phyloP scores from a whole-genome alignment of 805 yeast species.

The Maudiozyma barnettii region DNA sequence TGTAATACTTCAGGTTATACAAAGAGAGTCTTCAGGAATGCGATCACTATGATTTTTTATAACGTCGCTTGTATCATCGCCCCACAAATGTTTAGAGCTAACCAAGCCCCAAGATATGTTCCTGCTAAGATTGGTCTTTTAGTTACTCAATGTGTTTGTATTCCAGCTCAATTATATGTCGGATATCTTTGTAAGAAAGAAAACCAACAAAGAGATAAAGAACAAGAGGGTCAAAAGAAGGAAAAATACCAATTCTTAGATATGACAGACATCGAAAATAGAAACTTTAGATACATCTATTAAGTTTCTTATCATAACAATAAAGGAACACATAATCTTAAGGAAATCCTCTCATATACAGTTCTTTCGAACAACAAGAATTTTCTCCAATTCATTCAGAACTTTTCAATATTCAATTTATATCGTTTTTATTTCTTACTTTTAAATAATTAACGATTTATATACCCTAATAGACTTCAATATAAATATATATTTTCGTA shows the following conservation, averaged over 20 bases:
- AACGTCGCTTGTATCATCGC: slow-evolving; percentile 52
- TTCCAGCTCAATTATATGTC: slow-evolving; percentile 36
- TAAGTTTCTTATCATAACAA: slow-evolving; percentile 10
- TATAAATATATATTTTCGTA: too few species aligned
- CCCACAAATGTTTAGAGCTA: slow-evolving; percentile 49
- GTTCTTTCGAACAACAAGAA: too few species aligned
- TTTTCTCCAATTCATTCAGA: too few species aligned
- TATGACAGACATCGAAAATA: slow-evolving; percentile 50
- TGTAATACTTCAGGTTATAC: slow-evolving; percentile 57
- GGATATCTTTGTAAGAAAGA: slow-evolving; percentile 39
- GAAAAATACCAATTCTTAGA: slow-evolving; percentile 43
- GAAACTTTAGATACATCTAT: slow-evolving; percentile 45
- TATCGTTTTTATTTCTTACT: too few species aligned
- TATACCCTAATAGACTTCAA: too few species aligned
- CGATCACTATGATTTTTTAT: slow-evolving; percentile 48
- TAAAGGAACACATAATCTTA: neutral
- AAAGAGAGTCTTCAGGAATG: slow-evolving; percentile 45
- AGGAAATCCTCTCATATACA: too few species aligned
- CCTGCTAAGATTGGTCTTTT: slow-evolving; percentile 51
- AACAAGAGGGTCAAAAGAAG: slow-evolving; percentile 25
- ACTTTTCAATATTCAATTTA: too few species aligned
- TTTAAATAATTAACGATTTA: too few species aligned
- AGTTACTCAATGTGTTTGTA: slow-evolving; percentile 39
- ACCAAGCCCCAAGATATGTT: slow-evolving; percentile 42
- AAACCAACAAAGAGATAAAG: slow-evolving; percentile 41